Evolutionary conservation across 2,329 filamentous ascomycete species (phyloP), one percentile per base, ranked within the genome.

Genomic region (Paecilomyces fulvus): DNA sequence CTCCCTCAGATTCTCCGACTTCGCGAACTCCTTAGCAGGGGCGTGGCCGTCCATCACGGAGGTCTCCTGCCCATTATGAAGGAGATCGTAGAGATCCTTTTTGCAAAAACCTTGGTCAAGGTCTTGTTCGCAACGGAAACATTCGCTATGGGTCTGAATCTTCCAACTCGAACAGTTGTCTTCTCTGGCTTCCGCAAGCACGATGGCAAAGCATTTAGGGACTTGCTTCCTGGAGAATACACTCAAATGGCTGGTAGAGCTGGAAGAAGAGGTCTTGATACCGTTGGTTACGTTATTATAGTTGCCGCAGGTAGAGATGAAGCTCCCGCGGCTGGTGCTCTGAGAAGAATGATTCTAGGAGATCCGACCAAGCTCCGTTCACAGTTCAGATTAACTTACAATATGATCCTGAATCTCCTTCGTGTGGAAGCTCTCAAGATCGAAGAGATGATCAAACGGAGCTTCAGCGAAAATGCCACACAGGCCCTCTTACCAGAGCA

Each of bases 381-480:
- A 6, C 94, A 99, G 68, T 99, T 99, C 79, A 85, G 94, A 59
- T 79, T 99, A 51, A 99, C 95, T 0, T 99, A 99, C 79, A 99
- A 97, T 75, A 99, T 99, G 94, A 99, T 99, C 59, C 78, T 99
- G 30, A 99, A 97, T 67, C 79, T 99, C 30, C 79, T 99, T 52
- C 87, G 94, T 33, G 94, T 99, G 1, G 94, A 99, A 72, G 94
- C 94, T 2, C 76, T 99, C 62, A 97, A 96, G 77, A 97, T 99
- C 64, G 94, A 99, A 71, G 94, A 99, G 74, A 99, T 99, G 94
- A 99, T 99, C 78, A 99, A 99, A 80, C 88, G 94, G 62, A 96
- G 92, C 71, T 99, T 99, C 79, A 96, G 92, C 54, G 94, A 99
- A 72, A 94, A 99, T 73, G 92, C 92, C 23, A 97, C 92, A 0